Percentiles rank a stretch among this genome's conserved stretches.
Conservation (phyloP, 441 rosid species). For the Erodium texanum region DNA sequence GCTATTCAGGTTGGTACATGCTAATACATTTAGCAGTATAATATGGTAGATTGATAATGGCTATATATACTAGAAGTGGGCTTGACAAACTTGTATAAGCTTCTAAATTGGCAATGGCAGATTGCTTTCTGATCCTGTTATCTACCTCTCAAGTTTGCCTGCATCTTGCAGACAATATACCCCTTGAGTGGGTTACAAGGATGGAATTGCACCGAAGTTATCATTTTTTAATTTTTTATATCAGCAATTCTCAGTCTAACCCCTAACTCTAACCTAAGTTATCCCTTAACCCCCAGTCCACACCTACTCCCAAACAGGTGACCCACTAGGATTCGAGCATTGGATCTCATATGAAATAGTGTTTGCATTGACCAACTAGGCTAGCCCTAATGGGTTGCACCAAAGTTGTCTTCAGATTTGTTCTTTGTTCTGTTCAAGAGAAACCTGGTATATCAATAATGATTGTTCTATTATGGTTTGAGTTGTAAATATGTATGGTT, state of each 20-base stretch:
- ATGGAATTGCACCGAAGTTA: constrained; percentile 5
- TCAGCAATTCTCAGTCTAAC: too few species aligned
- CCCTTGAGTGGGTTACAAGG: background rate
- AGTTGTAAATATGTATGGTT: background rate
- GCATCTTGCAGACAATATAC: background rate
- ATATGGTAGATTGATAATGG: background rate
- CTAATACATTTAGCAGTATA: background rate
- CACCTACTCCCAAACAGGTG: too few species aligned
- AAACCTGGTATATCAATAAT: constrained; percentile 3
- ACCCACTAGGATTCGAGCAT: too few species aligned
- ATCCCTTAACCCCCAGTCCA: too few species aligned
- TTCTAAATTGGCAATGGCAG: constrained; percentile 2
- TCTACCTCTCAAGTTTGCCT: constrained; percentile 1
- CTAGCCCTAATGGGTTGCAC: background rate
- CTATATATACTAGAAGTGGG: background rate
- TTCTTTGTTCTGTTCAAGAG: background rate
- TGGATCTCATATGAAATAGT: too few species aligned
- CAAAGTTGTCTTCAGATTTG: constrained; percentile 9
- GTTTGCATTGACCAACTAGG: too few species aligned
- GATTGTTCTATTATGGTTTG: background rate
- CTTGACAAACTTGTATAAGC: background rate
- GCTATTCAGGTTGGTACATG: constrained; percentile 65
- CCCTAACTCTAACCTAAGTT: too few species aligned
- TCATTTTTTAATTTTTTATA: too few species aligned
- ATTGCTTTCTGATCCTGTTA: background rate